Percentiles rank a stretch among this genome's conserved stretches.
These are phyloP conservation scores for Pisolithus sp. DNA, from an alignment of 768 basidiomycete genomes.

Conservation along the genomic window DNA sequence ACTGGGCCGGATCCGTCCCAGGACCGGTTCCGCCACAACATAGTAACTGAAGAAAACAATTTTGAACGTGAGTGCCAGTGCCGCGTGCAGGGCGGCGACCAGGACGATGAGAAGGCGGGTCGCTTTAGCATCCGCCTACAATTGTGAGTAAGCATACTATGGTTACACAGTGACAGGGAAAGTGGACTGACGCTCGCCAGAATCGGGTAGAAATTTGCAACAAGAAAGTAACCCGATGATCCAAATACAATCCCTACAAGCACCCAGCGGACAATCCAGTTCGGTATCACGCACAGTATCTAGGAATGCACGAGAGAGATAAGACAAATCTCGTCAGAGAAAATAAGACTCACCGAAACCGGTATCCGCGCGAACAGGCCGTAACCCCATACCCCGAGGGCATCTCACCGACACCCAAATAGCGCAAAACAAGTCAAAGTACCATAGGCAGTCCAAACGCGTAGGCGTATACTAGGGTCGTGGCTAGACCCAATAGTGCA, in stretches of 20 bases:
- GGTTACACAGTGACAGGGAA: not conserved
- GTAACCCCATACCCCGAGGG: constrained; percentile 76
- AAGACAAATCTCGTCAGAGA: not conserved
- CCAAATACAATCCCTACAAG: constrained; percentile 67
- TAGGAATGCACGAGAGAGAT: constrained; percentile 18
- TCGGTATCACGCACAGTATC: constrained; percentile 83
- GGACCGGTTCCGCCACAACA: constrained; percentile 35
- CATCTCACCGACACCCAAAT: constrained; percentile 87
- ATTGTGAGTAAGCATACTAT: not conserved
- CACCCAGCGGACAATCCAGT: constrained; percentile 76
- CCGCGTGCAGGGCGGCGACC: constrained; percentile 70
- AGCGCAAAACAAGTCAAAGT: constrained; percentile 81
- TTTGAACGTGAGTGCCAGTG: constrained; percentile 81
- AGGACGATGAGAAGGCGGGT: constrained; percentile 77
- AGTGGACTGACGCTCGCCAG: constrained; percentile 62
- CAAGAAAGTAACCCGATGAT: constrained; percentile 84
- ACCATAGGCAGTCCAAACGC: constrained; percentile 75
- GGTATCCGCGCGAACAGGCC: constrained; percentile 85
- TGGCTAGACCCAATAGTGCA: constrained; percentile 73
- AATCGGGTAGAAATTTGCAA: constrained; percentile 82
- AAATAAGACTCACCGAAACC: constrained; percentile 52
- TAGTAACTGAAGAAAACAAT: constrained; percentile 59
- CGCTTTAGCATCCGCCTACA: constrained; percentile 79
- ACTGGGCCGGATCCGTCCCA: not conserved
- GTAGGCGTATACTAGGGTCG: constrained; percentile 82